Conservation (phyloP, 352 stramenopile species). For the Phytophthora rubi region DNA sequence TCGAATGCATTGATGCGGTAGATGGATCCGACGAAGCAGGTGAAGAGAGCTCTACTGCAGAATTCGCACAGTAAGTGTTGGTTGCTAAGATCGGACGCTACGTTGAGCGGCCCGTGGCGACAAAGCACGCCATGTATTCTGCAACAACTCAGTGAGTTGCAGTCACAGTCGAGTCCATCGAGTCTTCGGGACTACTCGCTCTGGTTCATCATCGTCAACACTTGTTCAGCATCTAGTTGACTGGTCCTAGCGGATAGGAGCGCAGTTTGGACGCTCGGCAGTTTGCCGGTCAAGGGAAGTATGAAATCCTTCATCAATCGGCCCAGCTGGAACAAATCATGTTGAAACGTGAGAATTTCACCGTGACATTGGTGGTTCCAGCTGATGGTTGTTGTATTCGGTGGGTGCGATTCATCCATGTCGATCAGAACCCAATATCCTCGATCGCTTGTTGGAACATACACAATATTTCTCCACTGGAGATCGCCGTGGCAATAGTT, state of each 20-base stretch:
- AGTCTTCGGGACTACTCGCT: neutral
- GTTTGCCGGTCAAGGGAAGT: neutral
- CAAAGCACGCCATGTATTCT: slow-evolving; percentile 28
- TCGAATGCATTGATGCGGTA: slow-evolving; percentile 36
- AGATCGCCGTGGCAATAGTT: neutral
- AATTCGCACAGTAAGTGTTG: slow-evolving; percentile 16
- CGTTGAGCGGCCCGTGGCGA: neutral
- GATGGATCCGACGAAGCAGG: neutral
- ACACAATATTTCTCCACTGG: neutral
- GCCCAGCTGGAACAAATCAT: neutral
- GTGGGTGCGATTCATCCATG: neutral
- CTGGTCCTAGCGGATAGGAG: neutral
- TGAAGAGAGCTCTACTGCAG: neutral
- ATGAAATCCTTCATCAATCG: neutral
- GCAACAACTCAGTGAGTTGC: slow-evolving; percentile 29
- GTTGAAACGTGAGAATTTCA: neutral
- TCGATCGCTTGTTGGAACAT: neutral
- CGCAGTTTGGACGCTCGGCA: neutral
- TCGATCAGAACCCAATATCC: neutral
- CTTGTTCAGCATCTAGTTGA: neutral
- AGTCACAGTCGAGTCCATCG: slow-evolving; percentile 19
- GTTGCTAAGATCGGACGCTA: slow-evolving; percentile 22
- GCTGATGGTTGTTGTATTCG: neutral
- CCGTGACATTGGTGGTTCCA: neutral
- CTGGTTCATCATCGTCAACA: neutral